Conservation (phyloP, 306 rosid genomes). For the Prosopis cineraria region DNA sequence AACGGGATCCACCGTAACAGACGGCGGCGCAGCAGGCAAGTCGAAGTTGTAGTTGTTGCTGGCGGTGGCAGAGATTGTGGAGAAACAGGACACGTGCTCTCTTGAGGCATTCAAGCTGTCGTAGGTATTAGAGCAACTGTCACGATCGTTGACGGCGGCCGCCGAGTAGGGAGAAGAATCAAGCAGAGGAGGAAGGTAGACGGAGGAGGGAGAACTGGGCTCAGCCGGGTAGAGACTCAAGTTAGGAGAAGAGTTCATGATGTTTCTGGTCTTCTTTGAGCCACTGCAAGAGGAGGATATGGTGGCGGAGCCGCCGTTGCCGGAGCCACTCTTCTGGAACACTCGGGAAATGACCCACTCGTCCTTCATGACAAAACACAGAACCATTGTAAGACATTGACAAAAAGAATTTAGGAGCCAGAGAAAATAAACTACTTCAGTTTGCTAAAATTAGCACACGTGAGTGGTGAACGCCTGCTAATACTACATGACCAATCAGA, state of each 20-base stretch:
- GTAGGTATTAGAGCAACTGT: conserved; percentile 54
- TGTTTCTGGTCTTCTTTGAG: conserved; percentile 52
- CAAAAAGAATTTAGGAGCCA: background rate
- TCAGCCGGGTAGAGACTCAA: conserved; percentile 52
- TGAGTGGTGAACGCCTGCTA: background rate
- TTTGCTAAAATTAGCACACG: background rate
- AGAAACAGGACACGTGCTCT: conserved; percentile 99
- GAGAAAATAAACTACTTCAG: background rate
- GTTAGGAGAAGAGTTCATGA: conserved; percentile 30
- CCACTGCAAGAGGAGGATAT: conserved; percentile 17
- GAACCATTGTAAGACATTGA: background rate
- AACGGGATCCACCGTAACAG: conserved; percentile 36
- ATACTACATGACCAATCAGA: background rate
- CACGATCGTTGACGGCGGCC: conserved; percentile 45
- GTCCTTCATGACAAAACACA: conserved; percentile 45
- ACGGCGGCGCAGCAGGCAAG: conserved; percentile 21
- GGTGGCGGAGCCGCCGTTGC: conserved; percentile 33
- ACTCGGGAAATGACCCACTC: conserved; percentile 98
- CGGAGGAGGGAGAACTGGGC: conserved; percentile 82
- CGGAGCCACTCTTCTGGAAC: conserved; percentile 63
- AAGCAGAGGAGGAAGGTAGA: conserved; percentile 86
- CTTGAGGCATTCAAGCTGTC: conserved; percentile 42
- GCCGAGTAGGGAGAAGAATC: conserved; percentile 64
- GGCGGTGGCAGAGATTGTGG: conserved; percentile 54
- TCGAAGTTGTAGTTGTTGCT: conserved; percentile 17